Conservation (phyloP, 352 stramenopile species). For the Blastocystis hominis region DNA sequence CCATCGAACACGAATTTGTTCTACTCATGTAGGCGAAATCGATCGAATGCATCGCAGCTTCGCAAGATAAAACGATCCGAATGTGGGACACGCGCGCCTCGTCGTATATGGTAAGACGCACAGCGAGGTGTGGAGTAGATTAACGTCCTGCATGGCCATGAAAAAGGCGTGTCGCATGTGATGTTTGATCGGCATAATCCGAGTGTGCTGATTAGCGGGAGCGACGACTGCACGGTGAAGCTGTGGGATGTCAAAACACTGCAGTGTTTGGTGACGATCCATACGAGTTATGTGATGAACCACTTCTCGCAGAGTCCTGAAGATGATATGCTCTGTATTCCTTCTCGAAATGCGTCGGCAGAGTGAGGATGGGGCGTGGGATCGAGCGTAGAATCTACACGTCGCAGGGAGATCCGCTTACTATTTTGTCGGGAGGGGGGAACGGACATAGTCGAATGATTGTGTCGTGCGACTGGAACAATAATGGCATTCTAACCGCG, state of each 20-base stretch:
- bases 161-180: constrained; percentile 21
- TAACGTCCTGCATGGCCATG: constrained; percentile 48
- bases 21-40: background rate
- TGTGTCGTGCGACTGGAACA: constrained; percentile 18
- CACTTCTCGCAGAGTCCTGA: constrained; percentile 50
- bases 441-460: constrained; percentile 47
- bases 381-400: constrained; percentile 22
- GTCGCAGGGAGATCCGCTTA: constrained; percentile 32
- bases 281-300: constrained; percentile 49
- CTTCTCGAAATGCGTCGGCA: constrained; percentile 26
- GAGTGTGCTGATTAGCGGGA: constrained; percentile 28
- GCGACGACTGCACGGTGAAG: constrained; percentile 56
- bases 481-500: constrained; percentile 10
- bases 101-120: constrained; percentile 22
- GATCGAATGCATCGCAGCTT: background rate
- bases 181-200: constrained; percentile 43
- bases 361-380: background rate
- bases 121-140: background rate
- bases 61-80: constrained; percentile 55
- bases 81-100: constrained; percentile 47
- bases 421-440: constrained; percentile 22
- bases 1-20: constrained; percentile 22
- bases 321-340: constrained; percentile 28
- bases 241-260: constrained; percentile 33
- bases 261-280: constrained; percentile 45